These are phyloP conservation scores for Tuber umbilicatum DNA, from an alignment of 495 filamentous ascomycete genomes.

Conservation along the genomic window DNA sequence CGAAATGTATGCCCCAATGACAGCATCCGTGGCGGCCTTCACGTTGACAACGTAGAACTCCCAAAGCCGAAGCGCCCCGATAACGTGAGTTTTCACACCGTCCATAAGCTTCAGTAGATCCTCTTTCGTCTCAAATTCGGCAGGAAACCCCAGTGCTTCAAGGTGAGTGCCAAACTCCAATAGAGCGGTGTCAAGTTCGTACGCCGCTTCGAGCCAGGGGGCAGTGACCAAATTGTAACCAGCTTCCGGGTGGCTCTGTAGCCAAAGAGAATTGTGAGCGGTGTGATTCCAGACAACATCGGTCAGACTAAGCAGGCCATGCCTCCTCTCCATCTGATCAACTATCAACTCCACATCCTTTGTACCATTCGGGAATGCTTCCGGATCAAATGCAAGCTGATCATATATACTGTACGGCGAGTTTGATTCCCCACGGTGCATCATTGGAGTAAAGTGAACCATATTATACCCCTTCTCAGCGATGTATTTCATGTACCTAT, in stretches of 20 bases:
- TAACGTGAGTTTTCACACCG: constrained; percentile 68
- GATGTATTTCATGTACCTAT: constrained; percentile 79
- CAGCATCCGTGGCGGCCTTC: constrained; percentile 60
- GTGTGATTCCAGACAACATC: constrained; percentile 99
- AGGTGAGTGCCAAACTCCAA: constrained; percentile 69
- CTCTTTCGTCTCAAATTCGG: constrained; percentile 59
- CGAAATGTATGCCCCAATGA: constrained; percentile 59
- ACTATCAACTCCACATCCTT: constrained; percentile 71
- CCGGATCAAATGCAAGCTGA: constrained; percentile 78
- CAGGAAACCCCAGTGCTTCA: constrained; percentile 61
- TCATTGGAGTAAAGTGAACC: constrained; percentile 95
- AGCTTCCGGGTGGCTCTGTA: constrained; percentile 88
- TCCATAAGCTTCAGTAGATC: constrained; percentile 83
- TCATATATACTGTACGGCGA: constrained; percentile 96
- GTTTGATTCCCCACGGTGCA: constrained; percentile 79
- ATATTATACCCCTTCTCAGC: constrained; percentile 91
- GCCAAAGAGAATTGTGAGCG: constrained; percentile 89
- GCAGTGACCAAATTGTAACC: constrained; percentile 92
- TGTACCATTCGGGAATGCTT: constrained; percentile 78
- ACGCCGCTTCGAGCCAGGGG: constrained; percentile 83
- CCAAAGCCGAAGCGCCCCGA: constrained; percentile 74
- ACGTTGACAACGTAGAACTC: constrained; percentile 86
- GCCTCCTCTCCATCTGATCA: constrained; percentile 71
- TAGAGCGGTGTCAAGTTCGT: constrained; percentile 78
- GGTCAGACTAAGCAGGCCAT: constrained; percentile 79